These are phyloP conservation scores for Pyrenochaeta sp. DNA, from an alignment of 2,329 filamentous ascomycete species.

Conservation along the genomic window DNA sequence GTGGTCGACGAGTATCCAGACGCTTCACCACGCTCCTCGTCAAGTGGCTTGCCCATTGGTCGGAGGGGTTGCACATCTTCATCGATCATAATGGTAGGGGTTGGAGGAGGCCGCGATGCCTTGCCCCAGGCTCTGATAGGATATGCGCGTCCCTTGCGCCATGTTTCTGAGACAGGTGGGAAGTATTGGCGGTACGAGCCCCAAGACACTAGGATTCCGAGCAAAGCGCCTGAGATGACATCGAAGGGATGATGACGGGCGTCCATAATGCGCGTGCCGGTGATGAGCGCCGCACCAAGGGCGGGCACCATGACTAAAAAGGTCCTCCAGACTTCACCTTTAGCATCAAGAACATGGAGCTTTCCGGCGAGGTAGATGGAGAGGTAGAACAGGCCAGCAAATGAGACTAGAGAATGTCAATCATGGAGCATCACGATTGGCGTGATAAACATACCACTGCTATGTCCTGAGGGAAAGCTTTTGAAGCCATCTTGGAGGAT, in stretches of 20 bases:
- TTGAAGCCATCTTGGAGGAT: conserved; percentile 66
- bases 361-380: conserved; percentile 67
- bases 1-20: conserved; percentile 39
- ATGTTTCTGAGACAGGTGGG: conserved; percentile 62
- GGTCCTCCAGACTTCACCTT: conserved; percentile 67
- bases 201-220: conserved; percentile 62
- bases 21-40: conserved; percentile 43
- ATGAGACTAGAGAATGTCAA: conserved; percentile 56
- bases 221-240: conserved; percentile 62
- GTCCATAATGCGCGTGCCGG: conserved; percentile 67
- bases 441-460: conserved; percentile 55
- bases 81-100: conserved; percentile 30
- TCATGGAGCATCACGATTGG: background rate
- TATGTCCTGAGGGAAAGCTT: conserved; percentile 66
- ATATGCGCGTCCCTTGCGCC: conserved; percentile 66
- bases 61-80: conserved; percentile 44
- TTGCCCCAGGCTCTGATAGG: conserved; percentile 64
- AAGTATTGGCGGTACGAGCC: conserved; percentile 67
- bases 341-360: conserved; percentile 65
- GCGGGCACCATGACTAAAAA: conserved; percentile 62
- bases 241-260: conserved; percentile 68
- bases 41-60: conserved; percentile 31
- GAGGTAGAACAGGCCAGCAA: conserved; percentile 66
- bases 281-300: conserved; percentile 62
- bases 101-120: conserved; percentile 45